Evolutionary conservation across 148 eudicot genomes (phyloP), one percentile per base, ranked within the genome.

Genomic region (Vaccinium darrowii): DNA sequence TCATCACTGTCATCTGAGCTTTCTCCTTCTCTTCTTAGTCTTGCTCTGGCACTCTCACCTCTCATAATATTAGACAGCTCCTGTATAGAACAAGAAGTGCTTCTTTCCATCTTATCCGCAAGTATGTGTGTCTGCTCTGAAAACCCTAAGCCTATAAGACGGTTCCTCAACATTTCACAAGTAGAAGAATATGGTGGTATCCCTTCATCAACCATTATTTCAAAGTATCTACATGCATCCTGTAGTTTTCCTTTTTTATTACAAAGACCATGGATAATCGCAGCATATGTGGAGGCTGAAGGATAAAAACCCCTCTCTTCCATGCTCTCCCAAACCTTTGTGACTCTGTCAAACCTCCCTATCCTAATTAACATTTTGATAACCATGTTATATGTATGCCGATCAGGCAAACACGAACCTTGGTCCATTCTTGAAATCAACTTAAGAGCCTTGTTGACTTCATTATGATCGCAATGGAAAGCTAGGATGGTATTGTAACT

Each of bases 131-230:
- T 86, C 69, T 81, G 84, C 58, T 88, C 92, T 58, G 92, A 60
- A 71, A 90, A 81, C 3, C 93, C 98, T 56, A 87, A 85, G 57
- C 95, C 94, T 30, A 92, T 62, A 3, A 95, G 89, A 76, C 91
- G 89, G 53, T 94, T 94, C 87, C 94, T 92, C 90, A 94, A 88
- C 82, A 88, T 7, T 60, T 90, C 95, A 73, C 92, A 89, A 8
- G 98, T 95, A 4, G 91, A 84, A 79, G 86, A 23, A 72, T 92
- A 94, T 39, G 95, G 98, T 7, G 98, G 97, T 76, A 95, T 86
- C 79, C 98, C 97, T 87, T 95, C 97, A 86, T 95, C 98, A 81
- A 95, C 88, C 98, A 95, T 95, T 81, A 82, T 90, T 86, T 94
- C 97, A 76, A 94, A 95, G 85, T 91, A 94, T 84, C 88, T 89